Base-by-base conservation (phyloP, 176 grass and related monocot genomes). In the Lolium multiflorum region DNA sequence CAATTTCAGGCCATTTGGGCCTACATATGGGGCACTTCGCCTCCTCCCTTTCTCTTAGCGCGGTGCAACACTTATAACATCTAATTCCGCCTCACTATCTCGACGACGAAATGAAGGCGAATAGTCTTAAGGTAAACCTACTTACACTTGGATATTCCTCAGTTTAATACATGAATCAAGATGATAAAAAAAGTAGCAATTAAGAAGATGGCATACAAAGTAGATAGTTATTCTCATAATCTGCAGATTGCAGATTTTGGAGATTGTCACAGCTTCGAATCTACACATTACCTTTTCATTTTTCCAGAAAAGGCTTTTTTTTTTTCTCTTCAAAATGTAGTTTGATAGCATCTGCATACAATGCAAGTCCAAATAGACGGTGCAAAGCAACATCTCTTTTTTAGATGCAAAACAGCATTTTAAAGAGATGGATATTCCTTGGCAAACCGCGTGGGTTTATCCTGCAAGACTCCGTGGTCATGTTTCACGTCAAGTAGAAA, bases 11-110 rank as follows among this genome's bases (percentile, higher is more conserved):
- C 35, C 83, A 50, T 50, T 35, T 31, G 71, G 73, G 84, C 54
- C 66, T 83, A 74, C 58, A 51, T 17, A 87, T 87, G 89, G 85
- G 85, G 49, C 85, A 68, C 74, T 75, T 61, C 11, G 24, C 37
- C 25, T 72, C 39, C 3, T 84, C 4, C 4, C 2, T 74, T 17
- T 16, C 16, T 28, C 7, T 12, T 80, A 57, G 46, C 2, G 12
- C 0, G 7, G 5, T 5, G 64, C 24, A 1, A 20, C 49, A 2
- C 48, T 28, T 80, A 70, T 61, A 52, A 3, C 72, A 80, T 48
- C 24, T 2, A 25, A 44, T 1, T 0, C 4, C 35, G 2, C 8
- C 9, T 59, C 67, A 59, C 6, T 68, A 3, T 47, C 39, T 74
- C 26, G 4, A 0, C 5, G 15, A 1, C 50, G 11, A 57, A 37